Percentiles rank a stretch among this genome's conserved stretches.
Evolutionary conservation across 805 yeast species (phyloP).

Genomic region (Komagataella ulmi): DNA sequence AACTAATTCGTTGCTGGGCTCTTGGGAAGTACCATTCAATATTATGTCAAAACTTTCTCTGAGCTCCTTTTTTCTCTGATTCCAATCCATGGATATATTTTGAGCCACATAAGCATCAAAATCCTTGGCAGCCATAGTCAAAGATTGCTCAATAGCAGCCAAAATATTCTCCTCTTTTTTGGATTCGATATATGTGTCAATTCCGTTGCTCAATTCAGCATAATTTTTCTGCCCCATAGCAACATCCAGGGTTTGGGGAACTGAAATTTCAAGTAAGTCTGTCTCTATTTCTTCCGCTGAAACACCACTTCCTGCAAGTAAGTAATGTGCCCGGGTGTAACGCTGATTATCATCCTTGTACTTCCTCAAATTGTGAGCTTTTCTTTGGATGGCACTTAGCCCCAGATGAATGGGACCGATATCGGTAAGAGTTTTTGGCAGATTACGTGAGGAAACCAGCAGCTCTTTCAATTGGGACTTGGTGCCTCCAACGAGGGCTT

Average conservation of each 20-base stretch:
- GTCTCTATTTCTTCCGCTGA: conserved; percentile 72
- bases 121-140: conserved; percentile 62
- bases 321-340: conserved; percentile 69
- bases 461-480: conserved; percentile 42
- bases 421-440: conserved; percentile 54
- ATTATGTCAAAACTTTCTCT: conserved; percentile 58
- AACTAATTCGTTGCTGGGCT: not conserved
- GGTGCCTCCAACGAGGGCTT: not conserved
- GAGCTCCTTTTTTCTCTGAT: conserved; percentile 58
- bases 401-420: conserved; percentile 75
- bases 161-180: conserved; percentile 77
- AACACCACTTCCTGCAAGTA: conserved; percentile 81
- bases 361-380: conserved; percentile 45
- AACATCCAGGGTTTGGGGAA: conserved; percentile 1
- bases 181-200: conserved; percentile 49
- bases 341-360: conserved; percentile 23
- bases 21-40: conserved; percentile 14
- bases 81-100: conserved; percentile 77
- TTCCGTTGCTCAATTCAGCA: conserved; percentile 6
- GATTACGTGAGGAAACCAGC: conserved; percentile 60
- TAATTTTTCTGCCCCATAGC: not conserved
- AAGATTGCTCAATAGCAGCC: conserved; percentile 70
- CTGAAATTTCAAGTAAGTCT: conserved; percentile 31
- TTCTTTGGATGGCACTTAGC: conserved; percentile 60
- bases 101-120: conserved; percentile 68